Evolutionary conservation across 2,329 filamentous ascomycete genomes (phyloP), one percentile per base, ranked within the genome.

Genomic region (Nothopassalora personata): DNA sequence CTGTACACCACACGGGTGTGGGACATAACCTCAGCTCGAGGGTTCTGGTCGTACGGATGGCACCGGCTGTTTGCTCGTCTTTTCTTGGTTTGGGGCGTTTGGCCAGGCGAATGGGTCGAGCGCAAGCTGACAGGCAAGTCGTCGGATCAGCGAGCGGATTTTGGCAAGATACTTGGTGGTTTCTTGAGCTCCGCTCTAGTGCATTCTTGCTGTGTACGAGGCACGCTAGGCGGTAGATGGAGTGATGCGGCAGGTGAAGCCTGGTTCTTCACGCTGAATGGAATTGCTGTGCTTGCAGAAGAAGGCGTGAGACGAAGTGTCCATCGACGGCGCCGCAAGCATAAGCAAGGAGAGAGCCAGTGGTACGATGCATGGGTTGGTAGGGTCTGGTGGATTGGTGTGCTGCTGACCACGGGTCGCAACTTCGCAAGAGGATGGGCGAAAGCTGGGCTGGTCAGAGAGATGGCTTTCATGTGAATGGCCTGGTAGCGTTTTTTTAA

Each of bases 31-130:
- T 72, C 70, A 1, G 74, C 77, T 6, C 66, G 75, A 23, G 64
- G 64, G 10, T 78, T 78, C 65, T 77, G 76, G 76, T 74, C 72
- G 6, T 77, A 76, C 53, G 76, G 76, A 23, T 78, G 76, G 76
- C 76, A 78, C 63, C 68, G 76, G 5, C 66, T 78, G 0, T 78
- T 78, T 56, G 76, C 76, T 1, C 69, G 76, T 8, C 63, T 78
- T 18, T 78, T 78, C 60, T 68, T 77, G 5, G 76, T 78, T 4
- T 78, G 76, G 57, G 76, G 76, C 5, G 73, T 78, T 11, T 78
- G 76, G 76, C 76, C 76, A 1, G 75, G 76, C 3, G 74, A 77
- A 61, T 77, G 73, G 72, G 13, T 74, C 0, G 76, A 78, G 64
- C 64, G 75, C 10, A 76, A 69, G 57, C 47, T 78, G 19, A 70